Evolutionary conservation across 768 basidiomycete species (phyloP).

Genomic region (Mycena alexandri): DNA sequence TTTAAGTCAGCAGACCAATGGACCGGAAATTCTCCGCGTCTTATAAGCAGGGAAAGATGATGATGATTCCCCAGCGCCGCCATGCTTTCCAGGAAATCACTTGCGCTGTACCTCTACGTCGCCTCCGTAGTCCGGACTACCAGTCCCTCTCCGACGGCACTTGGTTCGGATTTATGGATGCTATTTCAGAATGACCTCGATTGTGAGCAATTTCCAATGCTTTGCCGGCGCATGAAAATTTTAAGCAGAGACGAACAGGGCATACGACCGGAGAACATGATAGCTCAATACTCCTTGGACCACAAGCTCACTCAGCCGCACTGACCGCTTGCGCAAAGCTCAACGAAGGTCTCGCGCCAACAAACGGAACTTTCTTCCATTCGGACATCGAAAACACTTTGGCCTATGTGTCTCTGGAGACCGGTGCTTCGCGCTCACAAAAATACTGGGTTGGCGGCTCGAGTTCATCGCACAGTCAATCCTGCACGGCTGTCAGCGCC

Average conservation of each 20-base stretch:
- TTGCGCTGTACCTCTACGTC: background rate
- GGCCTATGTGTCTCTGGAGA: slow-evolving; percentile 26
- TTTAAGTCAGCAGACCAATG: slow-evolving; percentile 19
- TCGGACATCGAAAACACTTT: slow-evolving; percentile 28
- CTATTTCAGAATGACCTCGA: slow-evolving; percentile 37
- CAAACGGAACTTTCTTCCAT: slow-evolving; percentile 33
- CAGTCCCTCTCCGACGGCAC: slow-evolving; percentile 6
- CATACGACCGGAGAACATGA: slow-evolving; percentile 26
- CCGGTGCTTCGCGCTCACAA: slow-evolving; percentile 24
- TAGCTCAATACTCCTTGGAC: slow-evolving; percentile 31
- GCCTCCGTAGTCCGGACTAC: slow-evolving; percentile 5
- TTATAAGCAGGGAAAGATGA: background rate
- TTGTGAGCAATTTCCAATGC: slow-evolving; percentile 3
- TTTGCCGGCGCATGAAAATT: no score
- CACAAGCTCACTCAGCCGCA: slow-evolving; percentile 22
- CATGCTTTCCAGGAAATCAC: slow-evolving; percentile 19
- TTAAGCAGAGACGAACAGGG: slow-evolving; percentile 7
- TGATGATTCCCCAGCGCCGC: background rate
- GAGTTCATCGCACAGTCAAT: slow-evolving; percentile 11
- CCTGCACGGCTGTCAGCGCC: slow-evolving; percentile 23
- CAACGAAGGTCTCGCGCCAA: slow-evolving; percentile 28
- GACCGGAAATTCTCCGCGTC: slow-evolving; percentile 22
- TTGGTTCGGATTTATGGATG: slow-evolving; percentile 35
- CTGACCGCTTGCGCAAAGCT: slow-evolving; percentile 31
- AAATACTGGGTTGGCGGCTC: slow-evolving; percentile 36